phyloP scores from a whole-genome alignment of 2,329 filamentous ascomycete genomes.

The Thelonectria rubi region DNA sequence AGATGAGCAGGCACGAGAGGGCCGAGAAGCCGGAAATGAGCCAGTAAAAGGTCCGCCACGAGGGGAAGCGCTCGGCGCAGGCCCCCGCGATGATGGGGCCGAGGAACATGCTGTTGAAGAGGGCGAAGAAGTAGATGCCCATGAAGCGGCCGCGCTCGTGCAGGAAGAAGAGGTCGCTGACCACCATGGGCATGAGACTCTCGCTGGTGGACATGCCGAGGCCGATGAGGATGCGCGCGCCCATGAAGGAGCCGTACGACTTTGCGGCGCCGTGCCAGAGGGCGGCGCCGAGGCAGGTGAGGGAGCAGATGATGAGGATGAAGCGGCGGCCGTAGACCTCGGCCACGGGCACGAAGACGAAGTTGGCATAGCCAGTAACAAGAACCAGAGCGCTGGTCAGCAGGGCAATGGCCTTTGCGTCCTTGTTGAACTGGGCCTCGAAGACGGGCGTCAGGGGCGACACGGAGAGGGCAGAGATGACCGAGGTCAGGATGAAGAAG shows the following conservation, averaged over 20 bases:
- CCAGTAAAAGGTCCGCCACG: constrained; percentile 9
- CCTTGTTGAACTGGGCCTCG: not conserved
- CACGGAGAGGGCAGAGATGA: constrained; percentile 2
- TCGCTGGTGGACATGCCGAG: not conserved
- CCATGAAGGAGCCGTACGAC: constrained; percentile 4
- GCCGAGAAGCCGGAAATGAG: not conserved
- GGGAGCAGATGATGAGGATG: not conserved
- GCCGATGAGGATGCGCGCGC: not conserved
- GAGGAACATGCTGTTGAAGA: constrained; percentile 3
- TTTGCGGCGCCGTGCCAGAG: not conserved
- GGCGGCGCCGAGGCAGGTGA: not conserved
- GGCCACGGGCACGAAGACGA: not conserved
- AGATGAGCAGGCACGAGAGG: not conserved
- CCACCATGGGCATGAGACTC: constrained; percentile 7
- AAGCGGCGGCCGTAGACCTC: constrained; percentile 5
- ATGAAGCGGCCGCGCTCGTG: constrained; percentile 6
- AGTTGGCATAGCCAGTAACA: constrained; percentile 1
- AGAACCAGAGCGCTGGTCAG: constrained; percentile 1
- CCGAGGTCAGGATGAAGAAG: not conserved
- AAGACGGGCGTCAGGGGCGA: constrained; percentile 1
- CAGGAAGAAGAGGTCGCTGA: constrained; percentile 3
- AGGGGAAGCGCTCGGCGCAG: not conserved
- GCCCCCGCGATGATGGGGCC: constrained; percentile 5
- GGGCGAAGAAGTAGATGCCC: constrained; percentile 4
- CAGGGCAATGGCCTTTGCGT: not conserved